Conservation (phyloP, 2,329 filamentous ascomycete genomes). For the Fusarium bactridioides region DNA sequence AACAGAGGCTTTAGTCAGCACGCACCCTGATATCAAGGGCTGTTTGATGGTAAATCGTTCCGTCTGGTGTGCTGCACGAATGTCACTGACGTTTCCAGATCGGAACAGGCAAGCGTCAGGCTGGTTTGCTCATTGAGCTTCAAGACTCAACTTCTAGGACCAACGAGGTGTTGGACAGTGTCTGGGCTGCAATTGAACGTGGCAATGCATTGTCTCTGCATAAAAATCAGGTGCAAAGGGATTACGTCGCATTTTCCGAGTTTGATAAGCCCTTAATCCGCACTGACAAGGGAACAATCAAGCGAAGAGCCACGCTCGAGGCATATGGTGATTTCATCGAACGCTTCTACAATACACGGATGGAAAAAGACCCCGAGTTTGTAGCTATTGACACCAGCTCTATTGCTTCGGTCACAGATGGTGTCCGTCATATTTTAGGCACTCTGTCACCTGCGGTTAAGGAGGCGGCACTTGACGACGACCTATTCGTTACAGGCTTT, state of each 20-base stretch:
- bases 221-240: neutral
- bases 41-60: neutral
- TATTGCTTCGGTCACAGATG: neutral
- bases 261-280: neutral
- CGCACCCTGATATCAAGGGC: neutral
- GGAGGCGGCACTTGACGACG: neutral
- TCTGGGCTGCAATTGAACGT: neutral
- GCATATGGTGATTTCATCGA: neutral
- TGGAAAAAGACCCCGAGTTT: neutral
- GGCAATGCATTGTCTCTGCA: neutral
- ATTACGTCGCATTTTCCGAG: neutral
- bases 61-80: accelerated
- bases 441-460: neutral
- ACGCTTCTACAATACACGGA: neutral
- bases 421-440: neutral
- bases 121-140: neutral
- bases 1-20: neutral
- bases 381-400: neutral
- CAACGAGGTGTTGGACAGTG: neutral
- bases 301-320: neutral
- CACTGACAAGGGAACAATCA: neutral
- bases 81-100: neutral
- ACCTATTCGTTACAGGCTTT: neutral
- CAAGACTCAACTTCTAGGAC: neutral
- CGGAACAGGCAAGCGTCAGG: neutral